Evolutionary conservation across 2,329 filamentous ascomycete genomes (phyloP).

Genomic region (Paramyrothecium sp.): DNA sequence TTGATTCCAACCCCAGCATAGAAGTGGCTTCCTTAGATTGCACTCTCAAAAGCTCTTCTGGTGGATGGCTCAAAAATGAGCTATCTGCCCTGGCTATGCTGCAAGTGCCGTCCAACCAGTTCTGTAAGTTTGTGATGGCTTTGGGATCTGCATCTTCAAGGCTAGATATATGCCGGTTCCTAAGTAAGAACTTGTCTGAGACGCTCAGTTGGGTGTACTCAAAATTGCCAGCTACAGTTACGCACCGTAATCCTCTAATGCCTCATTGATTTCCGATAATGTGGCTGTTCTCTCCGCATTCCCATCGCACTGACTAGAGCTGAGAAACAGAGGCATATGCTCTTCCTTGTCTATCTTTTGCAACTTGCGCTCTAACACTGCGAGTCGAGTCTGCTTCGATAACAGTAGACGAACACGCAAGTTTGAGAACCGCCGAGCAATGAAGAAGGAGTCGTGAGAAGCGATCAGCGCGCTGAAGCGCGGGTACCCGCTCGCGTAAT

Average conservation of each 20-base stretch:
- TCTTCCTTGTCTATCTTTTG: constrained; percentile 23
- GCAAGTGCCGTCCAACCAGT: too few species aligned
- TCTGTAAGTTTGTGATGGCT: too few species aligned
- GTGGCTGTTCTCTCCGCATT: constrained; percentile 7
- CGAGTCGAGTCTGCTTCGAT: constrained; percentile 26
- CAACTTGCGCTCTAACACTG: constrained; percentile 23
- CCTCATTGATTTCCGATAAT: constrained; percentile 3
- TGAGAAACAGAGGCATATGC: constrained; percentile 4
- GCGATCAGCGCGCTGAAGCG: constrained; percentile 25
- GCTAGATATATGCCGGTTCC: too few species aligned
- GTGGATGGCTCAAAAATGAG: too few species aligned
- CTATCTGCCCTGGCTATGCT: too few species aligned
- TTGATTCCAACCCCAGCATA: too few species aligned
- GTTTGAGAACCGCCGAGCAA: constrained; percentile 24
- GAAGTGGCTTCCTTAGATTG: too few species aligned
- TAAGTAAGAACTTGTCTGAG: too few species aligned
- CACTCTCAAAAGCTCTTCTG: too few species aligned
- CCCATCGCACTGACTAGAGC: constrained; percentile 13
- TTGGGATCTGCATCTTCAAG: too few species aligned
- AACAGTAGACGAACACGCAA: constrained; percentile 26
- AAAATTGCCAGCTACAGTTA: too few species aligned
- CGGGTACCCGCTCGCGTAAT: constrained; percentile 23
- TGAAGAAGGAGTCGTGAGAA: constrained; percentile 19
- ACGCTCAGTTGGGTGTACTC: too few species aligned
- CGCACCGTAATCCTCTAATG: constrained; percentile 7